Base-by-base conservation (phyloP, 2,329 filamentous ascomycete genomes). In the Teratosphaeria nubilosa region DNA sequence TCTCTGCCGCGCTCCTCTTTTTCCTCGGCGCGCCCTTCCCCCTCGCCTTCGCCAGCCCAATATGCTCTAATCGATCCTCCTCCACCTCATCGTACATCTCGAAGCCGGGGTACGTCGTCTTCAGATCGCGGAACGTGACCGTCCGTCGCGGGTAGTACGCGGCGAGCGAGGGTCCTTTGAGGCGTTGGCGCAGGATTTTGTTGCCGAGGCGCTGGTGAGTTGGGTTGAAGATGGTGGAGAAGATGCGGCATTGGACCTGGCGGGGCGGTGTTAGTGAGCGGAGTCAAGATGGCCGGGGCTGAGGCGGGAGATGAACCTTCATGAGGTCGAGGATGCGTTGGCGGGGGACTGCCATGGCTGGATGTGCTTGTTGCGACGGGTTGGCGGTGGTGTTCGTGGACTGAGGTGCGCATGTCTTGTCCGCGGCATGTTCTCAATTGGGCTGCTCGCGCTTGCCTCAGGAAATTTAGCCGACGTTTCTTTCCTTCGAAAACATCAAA, bases 11-110 rank as follows among this genome's bases (percentile, higher is more conserved):
- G 51, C 80, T 85, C 70, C 80, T 86, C 81, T 94, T 95, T 83
- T 95, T 96, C 82, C 95, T 87, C 7, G 92, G 91, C 51, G 87
- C 83, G 57, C 86, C 86, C 80, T 97, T 96, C 65, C 91, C 91
- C 77, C 91, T 86, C 31, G 82, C 75, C 73, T 90, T 91, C 67
- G 68, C 61, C 45, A 74, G 77, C 69, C 66, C 73, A 64, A 91
- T 80, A 73, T 85, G 83, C 73, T 90, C 90, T 61, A 90, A 76
- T 66, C 94, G 85, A 64, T 94, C 87, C 66, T 90, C 84, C 72
- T 95, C 89, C 3, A 80, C 78, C 61, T 94, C 86, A 66, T 96
- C 84, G 68, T 85, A 84, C 6, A 86, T 84, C 59, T 85, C 79
- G 60, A 90, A 76, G 7, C 84, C 81, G 9, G 86, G 80, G 67